Conservation (phyloP, 495 filamentous ascomycete species). For the Friedmanniomyces endolithicus region DNA sequence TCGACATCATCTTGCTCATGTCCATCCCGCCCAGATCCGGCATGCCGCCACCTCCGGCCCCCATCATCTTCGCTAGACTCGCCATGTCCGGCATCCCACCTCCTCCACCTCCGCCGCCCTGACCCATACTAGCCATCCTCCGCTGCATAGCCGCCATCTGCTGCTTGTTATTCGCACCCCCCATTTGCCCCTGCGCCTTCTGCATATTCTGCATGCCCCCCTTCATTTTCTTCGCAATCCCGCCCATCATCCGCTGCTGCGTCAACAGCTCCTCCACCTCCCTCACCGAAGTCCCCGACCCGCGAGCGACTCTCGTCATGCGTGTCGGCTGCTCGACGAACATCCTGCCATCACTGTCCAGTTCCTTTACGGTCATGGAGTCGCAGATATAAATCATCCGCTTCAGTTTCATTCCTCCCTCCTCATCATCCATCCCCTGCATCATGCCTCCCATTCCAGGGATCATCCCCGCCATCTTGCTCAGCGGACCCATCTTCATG, state of each 20-base stretch:
- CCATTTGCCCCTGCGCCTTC: constrained; percentile 79
- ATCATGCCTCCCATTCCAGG: constrained; percentile 87
- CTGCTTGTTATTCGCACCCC: constrained; percentile 64
- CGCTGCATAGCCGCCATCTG: constrained; percentile 98
- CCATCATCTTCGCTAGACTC: constrained; percentile 29
- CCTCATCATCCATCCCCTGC: constrained; percentile 90
- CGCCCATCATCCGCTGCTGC: constrained; percentile 97
- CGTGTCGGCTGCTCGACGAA: constrained; percentile 87
- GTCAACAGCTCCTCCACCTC: constrained; percentile 97
- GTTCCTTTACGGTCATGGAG: constrained; percentile 88
- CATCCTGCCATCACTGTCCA: constrained; percentile 87
- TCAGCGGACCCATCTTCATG: constrained; percentile 98
- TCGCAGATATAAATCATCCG: constrained; percentile 99
- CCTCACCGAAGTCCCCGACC: constrained; percentile 78
- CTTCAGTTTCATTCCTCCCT: constrained; percentile 80
- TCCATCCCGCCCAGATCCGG: constrained; percentile 19
- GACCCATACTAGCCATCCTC: constrained; percentile 82
- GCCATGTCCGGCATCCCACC: constrained; percentile 25
- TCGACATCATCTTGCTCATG: constrained; percentile 21
- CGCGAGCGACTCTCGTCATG: constrained; percentile 83
- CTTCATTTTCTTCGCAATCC: constrained; percentile 98
- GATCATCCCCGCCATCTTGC: constrained; percentile 98
- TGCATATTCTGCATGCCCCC: constrained; percentile 95
- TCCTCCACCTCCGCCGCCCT: constrained; percentile 23
- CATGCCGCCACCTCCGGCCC: constrained; percentile 21